Base-by-base conservation (phyloP, 371 early-diverging fungal genomes). In the Capillidium rhysosporum region DNA sequence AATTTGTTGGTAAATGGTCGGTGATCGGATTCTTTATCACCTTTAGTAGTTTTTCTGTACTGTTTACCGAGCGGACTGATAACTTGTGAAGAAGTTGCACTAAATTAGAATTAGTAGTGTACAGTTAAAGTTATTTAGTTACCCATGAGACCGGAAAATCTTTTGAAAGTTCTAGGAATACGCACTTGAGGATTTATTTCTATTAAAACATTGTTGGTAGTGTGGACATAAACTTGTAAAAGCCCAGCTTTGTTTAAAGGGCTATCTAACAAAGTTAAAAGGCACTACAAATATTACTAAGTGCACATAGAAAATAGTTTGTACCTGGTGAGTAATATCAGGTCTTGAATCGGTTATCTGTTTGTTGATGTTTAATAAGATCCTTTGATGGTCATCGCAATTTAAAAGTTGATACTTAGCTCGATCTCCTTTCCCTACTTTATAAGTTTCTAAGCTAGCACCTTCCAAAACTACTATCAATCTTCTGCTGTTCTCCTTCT, bases 61-160 rank as follows among this genome's bases (percentile, higher is more conserved):
- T 89, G 56, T 83, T 82, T 39, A 84, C 86, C 23, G 92, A 77
- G 45, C 88, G 87, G 62, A 99, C 95, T 54, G 84, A 82, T 60
- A 95, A 65, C 66, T 96, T 97, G 67, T 96, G 96, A 46, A 97
- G 76, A 55, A 99, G 75, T 78, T 99, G 94, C 24, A 96, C 94
- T 88, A 63, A 48, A 46, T 24, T 16, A 26, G 24, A 14, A 24
- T 31, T 21, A 24, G 45, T 56, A 18, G 12, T 30, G n/a, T 3
- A 5, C 21, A n/a, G 30, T 4, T 14, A 48, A 21, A 56, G 4
- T 18, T 21, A 31, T 51, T 18, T 25, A 46, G 30, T 57, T 75
- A 77, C 80, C 77, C 85, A 95, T 90, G 49, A 98, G 70, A 40
- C 98, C 99, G 54, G 87, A 82, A 69, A 98, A 98, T 58, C 99